phyloP scores from a whole-genome alignment of 2,329 filamentous ascomycete species.

The Trichoderma hamatum region DNA sequence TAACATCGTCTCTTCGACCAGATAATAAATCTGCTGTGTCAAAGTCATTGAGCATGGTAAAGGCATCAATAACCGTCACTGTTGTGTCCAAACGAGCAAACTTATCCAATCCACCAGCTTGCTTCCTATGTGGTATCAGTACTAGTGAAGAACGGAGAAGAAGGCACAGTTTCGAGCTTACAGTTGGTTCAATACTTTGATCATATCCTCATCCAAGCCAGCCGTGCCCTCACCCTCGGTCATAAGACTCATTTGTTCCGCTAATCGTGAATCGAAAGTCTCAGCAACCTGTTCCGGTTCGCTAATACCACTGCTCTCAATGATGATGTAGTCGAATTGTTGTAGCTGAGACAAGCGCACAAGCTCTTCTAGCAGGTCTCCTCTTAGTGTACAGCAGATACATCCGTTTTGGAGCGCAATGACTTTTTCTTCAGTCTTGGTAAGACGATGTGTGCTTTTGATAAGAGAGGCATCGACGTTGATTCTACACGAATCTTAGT shows the following conservation, averaged over 20 bases:
- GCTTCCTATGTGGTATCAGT: conserved; percentile 39
- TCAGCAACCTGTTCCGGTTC: conserved; percentile 75
- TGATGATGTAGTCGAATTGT: conserved; percentile 70
- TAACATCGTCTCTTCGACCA: conserved; percentile 63
- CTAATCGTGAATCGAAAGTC: conserved; percentile 65
- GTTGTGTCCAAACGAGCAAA: conserved; percentile 71
- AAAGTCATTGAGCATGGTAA: conserved; percentile 73
- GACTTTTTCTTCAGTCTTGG: conserved; percentile 64
- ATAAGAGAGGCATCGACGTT: conserved; percentile 69
- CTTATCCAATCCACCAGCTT: conserved; percentile 65
- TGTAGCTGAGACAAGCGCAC: conserved; percentile 63
- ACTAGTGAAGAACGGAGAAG: not conserved
- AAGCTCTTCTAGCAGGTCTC: conserved; percentile 71
- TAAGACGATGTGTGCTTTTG: conserved; percentile 57
- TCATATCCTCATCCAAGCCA: conserved; percentile 41
- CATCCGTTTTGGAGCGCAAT: conserved; percentile 73
- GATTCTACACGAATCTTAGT: conserved; percentile 45
- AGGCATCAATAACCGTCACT: conserved; percentile 73
- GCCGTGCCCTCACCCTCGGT: conserved; percentile 37
- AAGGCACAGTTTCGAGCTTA: conserved; percentile 30
- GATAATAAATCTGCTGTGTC: conserved; percentile 70
- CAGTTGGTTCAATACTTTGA: conserved; percentile 44
- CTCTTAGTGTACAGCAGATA: conserved; percentile 75
- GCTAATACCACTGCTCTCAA: conserved; percentile 73
- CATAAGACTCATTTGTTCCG: conserved; percentile 48